Evolutionary conservation across 495 filamentous ascomycete genomes (phyloP).

Genomic region (Annulohypoxylon stygium): DNA sequence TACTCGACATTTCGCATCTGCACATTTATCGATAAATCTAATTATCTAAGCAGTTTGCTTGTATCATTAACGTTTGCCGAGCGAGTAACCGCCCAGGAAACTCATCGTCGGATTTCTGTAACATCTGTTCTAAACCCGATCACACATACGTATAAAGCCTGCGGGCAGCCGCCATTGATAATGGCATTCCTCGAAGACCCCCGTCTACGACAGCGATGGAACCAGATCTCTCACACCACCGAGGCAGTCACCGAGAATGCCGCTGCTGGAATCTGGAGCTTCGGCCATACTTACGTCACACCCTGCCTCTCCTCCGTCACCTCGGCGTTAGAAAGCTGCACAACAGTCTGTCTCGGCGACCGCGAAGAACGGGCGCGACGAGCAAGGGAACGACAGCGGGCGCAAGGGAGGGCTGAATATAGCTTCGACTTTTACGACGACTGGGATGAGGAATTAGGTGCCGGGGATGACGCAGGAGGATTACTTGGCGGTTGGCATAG

Average conservation of each 20-base stretch:
- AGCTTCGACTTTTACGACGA: conserved; percentile 99
- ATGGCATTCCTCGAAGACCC: conserved; percentile 83
- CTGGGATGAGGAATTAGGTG: conserved; percentile 85
- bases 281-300: conserved; percentile 84
- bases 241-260: conserved; percentile 93
- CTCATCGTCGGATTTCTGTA: conserved; percentile 22
- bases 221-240: conserved; percentile 91
- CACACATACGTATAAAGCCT: conserved; percentile 21
- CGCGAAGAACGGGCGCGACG: conserved; percentile 81
- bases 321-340: conserved; percentile 75
- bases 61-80: conserved; percentile 26
- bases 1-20: conserved; percentile 27
- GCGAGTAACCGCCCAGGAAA: conserved; percentile 15
- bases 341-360: conserved; percentile 76
- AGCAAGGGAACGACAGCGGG: conserved; percentile 66
- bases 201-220: conserved; percentile 92
- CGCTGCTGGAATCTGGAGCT: conserved; percentile 87
- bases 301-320: conserved; percentile 81
- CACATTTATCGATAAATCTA: background rate
- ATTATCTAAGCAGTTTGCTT: background rate
- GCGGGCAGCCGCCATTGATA: conserved; percentile 20
- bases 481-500: conserved; percentile 77
- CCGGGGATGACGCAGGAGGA: conserved; percentile 63
- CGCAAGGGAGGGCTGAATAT: conserved; percentile 77
- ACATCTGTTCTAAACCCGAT: conserved; percentile 8